Evolutionary conservation across 495 filamentous ascomycete species (phyloP).

Genomic region (Entonaema liquescens): DNA sequence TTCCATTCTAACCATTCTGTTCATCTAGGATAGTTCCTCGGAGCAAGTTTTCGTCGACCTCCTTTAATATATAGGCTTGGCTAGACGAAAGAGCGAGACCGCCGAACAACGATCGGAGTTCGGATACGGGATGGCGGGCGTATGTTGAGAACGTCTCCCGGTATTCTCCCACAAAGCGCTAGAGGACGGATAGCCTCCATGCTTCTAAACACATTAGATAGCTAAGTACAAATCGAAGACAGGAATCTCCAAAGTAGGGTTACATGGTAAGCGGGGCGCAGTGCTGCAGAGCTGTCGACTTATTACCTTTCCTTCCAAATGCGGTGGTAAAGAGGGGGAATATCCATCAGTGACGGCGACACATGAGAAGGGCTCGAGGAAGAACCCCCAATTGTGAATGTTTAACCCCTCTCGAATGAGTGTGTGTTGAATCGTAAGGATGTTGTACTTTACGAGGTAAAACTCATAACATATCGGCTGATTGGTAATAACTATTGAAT

Average conservation of each 20-base stretch:
- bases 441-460: slow-evolving; percentile 16
- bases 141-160: neutral
- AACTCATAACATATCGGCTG: slow-evolving; percentile 26
- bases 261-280: slow-evolving; percentile 38
- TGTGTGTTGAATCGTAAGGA: slow-evolving; percentile 11
- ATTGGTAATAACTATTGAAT: slow-evolving; percentile 28
- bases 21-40: neutral
- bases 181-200: slow-evolving; percentile 6
- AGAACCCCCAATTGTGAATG: neutral
- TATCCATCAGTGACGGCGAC: slow-evolving; percentile 31
- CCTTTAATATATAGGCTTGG: neutral
- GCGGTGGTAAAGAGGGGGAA: slow-evolving; percentile 25
- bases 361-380: slow-evolving; percentile 28
- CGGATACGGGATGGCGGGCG: neutral
- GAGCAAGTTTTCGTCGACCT: neutral
- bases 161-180: slow-evolving; percentile 5
- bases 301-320: slow-evolving; percentile 36
- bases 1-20: slow-evolving; percentile 17
- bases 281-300: slow-evolving; percentile 28
- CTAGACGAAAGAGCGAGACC: neutral
- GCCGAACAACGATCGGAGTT: slow-evolving; percentile 10
- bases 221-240: slow-evolving; percentile 16
- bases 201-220: neutral
- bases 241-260: slow-evolving; percentile 30
- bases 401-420: slow-evolving; percentile 33